Conservation (phyloP, 257 asterid species). For the Solanum chmielewskii region DNA sequence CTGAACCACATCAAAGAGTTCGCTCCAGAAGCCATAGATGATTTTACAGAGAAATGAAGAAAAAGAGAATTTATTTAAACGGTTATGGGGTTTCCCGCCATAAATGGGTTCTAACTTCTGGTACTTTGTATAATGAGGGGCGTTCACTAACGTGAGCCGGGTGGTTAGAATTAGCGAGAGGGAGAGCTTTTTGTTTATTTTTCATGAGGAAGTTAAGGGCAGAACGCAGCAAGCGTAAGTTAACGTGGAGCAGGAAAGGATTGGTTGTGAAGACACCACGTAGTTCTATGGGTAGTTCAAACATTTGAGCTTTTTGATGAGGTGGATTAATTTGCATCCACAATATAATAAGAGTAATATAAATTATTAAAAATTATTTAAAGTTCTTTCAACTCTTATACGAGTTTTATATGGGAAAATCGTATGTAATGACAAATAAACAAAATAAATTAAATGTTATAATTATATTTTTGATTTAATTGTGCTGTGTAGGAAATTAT, state of each 20-base stretch:
- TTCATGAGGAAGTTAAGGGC: background rate
- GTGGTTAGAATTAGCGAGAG: slow-evolving; percentile 11
- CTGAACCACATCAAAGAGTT: slow-evolving; percentile 81
- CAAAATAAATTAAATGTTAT: no score
- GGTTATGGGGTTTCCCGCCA: slow-evolving; percentile 46
- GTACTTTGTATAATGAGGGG: background rate
- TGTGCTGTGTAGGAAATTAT: no score
- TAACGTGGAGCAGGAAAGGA: background rate
- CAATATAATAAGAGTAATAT: no score
- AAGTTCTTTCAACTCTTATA: background rate
- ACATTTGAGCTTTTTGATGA: background rate
- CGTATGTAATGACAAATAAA: no score
- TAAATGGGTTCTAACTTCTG: background rate
- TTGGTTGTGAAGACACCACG: slow-evolving; percentile 49
- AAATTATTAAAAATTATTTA: no score
- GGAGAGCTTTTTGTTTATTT: slow-evolving; percentile 10
- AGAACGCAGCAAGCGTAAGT: slow-evolving; percentile 11
- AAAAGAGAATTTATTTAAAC: slow-evolving; percentile 4
- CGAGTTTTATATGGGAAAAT: background rate
- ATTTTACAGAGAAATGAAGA: background rate
- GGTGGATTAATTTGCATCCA: background rate
- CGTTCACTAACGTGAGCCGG: background rate
- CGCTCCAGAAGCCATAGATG: slow-evolving; percentile 41
- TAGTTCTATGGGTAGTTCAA: background rate
- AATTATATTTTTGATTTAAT: no score